These are phyloP conservation scores for Cyberlindnera japonica DNA, from an alignment of 805 yeast genomes.

Conservation along the genomic window DNA sequence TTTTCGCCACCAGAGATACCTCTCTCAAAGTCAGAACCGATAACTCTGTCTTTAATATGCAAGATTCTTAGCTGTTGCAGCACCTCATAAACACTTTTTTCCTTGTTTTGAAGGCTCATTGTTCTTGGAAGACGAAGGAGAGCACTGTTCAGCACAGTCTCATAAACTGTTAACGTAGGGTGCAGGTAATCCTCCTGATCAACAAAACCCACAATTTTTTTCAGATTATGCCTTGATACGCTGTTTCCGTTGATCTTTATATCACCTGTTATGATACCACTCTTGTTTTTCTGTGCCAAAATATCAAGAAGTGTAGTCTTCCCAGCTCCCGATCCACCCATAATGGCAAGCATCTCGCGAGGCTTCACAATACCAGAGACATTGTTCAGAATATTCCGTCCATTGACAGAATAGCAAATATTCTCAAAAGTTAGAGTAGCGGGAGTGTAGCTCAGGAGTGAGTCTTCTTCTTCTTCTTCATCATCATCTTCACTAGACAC, in stretches of 20 bases:
- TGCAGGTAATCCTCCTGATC: conserved; percentile 91
- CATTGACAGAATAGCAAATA: conserved; percentile 57
- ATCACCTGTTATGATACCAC: conserved; percentile 65
- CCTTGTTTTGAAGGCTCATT: conserved; percentile 73
- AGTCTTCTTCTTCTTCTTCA: conserved; percentile 38
- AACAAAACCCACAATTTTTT: conserved; percentile 83
- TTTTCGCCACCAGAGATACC: conserved; percentile 96
- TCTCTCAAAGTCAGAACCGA: conserved; percentile 85
- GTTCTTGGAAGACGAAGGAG: conserved; percentile 76
- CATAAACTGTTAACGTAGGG: conserved; percentile 93
- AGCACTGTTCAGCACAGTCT: conserved; percentile 91
- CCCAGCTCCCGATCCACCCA: conserved; percentile 99
- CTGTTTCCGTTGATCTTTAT: conserved; percentile 73
- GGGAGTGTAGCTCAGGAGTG: conserved; percentile 53
- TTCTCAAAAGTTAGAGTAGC: conserved; percentile 74
- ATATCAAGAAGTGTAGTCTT: conserved; percentile 92
- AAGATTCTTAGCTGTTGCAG: conserved; percentile 80
- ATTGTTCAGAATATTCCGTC: conserved; percentile 51
- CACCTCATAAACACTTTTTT: conserved; percentile 77
- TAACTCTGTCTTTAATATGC: conserved; percentile 75
- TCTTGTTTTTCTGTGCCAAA: conserved; percentile 81
- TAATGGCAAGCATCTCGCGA: conserved; percentile 86
- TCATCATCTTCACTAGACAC: conserved; percentile 29
- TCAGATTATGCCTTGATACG: conserved; percentile 40
- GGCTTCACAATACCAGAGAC: conserved; percentile 79